Conservation (phyloP, 768 basidiomycete genomes). For the Neoboletus brunneissimus region DNA sequence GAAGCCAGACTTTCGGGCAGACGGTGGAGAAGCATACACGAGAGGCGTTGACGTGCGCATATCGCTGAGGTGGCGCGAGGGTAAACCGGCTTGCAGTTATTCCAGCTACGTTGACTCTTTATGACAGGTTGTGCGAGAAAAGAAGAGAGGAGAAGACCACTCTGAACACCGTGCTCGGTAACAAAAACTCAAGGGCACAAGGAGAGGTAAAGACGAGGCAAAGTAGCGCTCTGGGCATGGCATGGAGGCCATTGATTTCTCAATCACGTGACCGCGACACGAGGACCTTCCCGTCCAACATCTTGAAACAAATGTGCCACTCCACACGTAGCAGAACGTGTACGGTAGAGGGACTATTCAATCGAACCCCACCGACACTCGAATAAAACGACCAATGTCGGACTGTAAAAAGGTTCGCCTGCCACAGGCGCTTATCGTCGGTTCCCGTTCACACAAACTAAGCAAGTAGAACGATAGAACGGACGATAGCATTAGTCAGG, state of each 20-base stretch:
- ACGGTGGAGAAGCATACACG: slow-evolving; percentile 4
- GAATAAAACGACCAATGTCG: background rate
- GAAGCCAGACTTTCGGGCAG: slow-evolving; percentile 15
- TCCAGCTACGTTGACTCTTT: background rate
- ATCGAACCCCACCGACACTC: too few species aligned
- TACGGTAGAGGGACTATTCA: too few species aligned
- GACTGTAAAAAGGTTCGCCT: background rate
- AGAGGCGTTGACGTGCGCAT: slow-evolving; percentile 22
- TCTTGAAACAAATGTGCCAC: too few species aligned
- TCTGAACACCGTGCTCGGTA: background rate
- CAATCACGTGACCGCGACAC: slow-evolving; percentile 27
- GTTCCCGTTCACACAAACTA: background rate
- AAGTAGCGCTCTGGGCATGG: background rate
- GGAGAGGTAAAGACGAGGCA: background rate
- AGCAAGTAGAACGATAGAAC: background rate
- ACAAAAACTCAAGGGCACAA: background rate
- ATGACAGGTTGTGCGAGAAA: background rate
- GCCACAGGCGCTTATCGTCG: too few species aligned
- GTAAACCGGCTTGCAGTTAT: background rate
- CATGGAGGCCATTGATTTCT: slow-evolving; percentile 20
- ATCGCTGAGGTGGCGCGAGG: background rate
- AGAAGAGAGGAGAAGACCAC: background rate
- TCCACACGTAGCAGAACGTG: too few species aligned
- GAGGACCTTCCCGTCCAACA: slow-evolving; percentile 9
- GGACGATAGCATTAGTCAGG: background rate